These are phyloP conservation scores for Aspergillus fumigatus DNA, from an alignment of 2,329 filamentous ascomycete genomes.

Conservation along the genomic window DNA sequence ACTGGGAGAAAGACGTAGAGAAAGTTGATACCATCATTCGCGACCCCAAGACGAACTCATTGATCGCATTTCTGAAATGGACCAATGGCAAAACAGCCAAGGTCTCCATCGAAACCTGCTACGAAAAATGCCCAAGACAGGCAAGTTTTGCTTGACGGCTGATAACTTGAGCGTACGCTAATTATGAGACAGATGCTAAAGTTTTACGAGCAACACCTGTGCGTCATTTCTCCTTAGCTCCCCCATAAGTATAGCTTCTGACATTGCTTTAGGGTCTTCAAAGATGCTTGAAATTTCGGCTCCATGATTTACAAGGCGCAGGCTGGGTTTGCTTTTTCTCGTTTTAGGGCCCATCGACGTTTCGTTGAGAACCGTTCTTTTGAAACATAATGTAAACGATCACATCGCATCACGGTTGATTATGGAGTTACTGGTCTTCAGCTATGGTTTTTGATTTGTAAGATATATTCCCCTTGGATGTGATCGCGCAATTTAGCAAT, in stretches of 20 bases:
- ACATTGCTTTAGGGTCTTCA: constrained; percentile 31
- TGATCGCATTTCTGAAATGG: constrained; percentile 41
- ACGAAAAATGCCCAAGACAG: constrained; percentile 41
- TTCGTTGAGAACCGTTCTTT: neutral
- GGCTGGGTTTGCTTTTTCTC: neutral
- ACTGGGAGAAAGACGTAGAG: constrained; percentile 42
- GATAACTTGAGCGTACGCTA: constrained; percentile 2
- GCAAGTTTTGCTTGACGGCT: constrained; percentile 20
- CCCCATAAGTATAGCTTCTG: constrained; percentile 4
- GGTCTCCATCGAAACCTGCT: constrained; percentile 38
- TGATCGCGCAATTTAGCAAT: neutral
- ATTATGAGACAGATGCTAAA: constrained; percentile 39
- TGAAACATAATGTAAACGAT: neutral
- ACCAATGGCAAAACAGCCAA: constrained; percentile 43
- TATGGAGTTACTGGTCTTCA: constrained; percentile 5
- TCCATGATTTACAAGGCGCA: neutral
- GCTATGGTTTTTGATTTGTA: constrained; percentile 5
- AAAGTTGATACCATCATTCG: constrained; percentile 42
- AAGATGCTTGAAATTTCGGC: constrained; percentile 20
- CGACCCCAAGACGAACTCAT: constrained; percentile 26
- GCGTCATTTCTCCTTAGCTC: constrained; percentile 16
- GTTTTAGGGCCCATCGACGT: neutral
- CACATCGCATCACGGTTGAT: constrained; percentile 12
- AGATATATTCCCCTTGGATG: constrained; percentile 7
- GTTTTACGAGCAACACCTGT: constrained; percentile 48